Evolutionary conservation across 2,329 filamentous ascomycete species (phyloP).

Genomic region (Cytospora piceicola): DNA sequence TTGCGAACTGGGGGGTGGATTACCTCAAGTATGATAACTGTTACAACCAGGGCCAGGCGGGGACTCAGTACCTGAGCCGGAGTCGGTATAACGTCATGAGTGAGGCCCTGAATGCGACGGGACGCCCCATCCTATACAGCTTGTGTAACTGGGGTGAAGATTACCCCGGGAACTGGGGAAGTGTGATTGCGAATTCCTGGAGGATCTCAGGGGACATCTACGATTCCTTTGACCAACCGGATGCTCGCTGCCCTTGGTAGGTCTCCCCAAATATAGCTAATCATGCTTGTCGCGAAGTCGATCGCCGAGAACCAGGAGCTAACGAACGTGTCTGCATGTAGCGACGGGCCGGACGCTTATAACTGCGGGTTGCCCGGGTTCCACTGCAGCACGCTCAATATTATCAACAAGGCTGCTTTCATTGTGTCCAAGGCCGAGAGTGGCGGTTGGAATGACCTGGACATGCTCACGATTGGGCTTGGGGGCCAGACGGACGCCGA

Average conservation of each 20-base stretch:
- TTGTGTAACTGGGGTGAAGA: slow-evolving; percentile 44
- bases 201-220: slow-evolving; percentile 42
- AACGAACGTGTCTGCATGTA: neutral
- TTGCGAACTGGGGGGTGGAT: slow-evolving; percentile 56
- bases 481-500: slow-evolving; percentile 33
- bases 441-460: slow-evolving; percentile 34
- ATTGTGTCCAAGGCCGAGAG: slow-evolving; percentile 28
- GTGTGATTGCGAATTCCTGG: slow-evolving; percentile 40
- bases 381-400: slow-evolving; percentile 28
- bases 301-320: neutral
- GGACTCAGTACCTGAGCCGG: slow-evolving; percentile 37
- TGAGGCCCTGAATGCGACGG: slow-evolving; percentile 40
- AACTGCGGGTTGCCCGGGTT: slow-evolving; percentile 23
- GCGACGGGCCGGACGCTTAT: slow-evolving; percentile 22
- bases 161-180: slow-evolving; percentile 38
- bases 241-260: slow-evolving; percentile 39
- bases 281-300: neutral
- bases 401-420: slow-evolving; percentile 33
- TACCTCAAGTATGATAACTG: slow-evolving; percentile 60
- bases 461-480: slow-evolving; percentile 34
- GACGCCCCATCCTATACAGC: slow-evolving; percentile 39
- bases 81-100: slow-evolving; percentile 41
- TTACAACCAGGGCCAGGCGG: slow-evolving; percentile 38
- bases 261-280: slow-evolving; percentile 13
- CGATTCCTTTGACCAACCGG: slow-evolving; percentile 40